phyloP scores from a whole-genome alignment of 208 protist species.

The Crithidia brevicula region DNA sequence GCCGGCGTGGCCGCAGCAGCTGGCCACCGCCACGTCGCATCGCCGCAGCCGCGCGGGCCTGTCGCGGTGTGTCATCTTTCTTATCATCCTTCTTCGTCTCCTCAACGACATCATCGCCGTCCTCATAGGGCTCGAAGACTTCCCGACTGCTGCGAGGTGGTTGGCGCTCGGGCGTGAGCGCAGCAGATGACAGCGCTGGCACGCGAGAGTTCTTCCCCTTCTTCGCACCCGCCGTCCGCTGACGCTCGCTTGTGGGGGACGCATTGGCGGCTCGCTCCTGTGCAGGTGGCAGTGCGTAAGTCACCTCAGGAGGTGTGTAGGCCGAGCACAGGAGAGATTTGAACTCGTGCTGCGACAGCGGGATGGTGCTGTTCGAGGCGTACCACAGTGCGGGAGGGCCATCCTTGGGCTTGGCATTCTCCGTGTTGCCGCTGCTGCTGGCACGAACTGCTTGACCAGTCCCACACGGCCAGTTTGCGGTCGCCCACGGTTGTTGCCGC shows the following conservation, averaged over 20 bases:
- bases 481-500: constrained; percentile 30
- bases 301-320: constrained; percentile 37
- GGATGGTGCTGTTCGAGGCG: constrained; percentile 26
- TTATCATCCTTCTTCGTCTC: too few species aligned
- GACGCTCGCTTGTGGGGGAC: too few species aligned
- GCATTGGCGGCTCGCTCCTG: too few species aligned
- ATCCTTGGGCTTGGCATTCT: constrained; percentile 5
- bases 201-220: too few species aligned
- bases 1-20: neutral
- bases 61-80: too few species aligned
- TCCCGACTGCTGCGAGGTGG: constrained; percentile 11
- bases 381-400: constrained; percentile 28
- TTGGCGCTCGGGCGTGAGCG: neutral
- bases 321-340: constrained; percentile 70
- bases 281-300: neutral
- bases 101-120: neutral
- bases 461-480: constrained; percentile 18
- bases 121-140: constrained; percentile 20
- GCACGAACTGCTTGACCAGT: neutral
- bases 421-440: neutral
- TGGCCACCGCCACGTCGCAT: neutral
- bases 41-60: neutral
- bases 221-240: neutral
- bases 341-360: constrained; percentile 52
- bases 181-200: neutral